Conservation (phyloP, 176 grass and related monocot genomes). For the Cymbopogon citratus region DNA sequence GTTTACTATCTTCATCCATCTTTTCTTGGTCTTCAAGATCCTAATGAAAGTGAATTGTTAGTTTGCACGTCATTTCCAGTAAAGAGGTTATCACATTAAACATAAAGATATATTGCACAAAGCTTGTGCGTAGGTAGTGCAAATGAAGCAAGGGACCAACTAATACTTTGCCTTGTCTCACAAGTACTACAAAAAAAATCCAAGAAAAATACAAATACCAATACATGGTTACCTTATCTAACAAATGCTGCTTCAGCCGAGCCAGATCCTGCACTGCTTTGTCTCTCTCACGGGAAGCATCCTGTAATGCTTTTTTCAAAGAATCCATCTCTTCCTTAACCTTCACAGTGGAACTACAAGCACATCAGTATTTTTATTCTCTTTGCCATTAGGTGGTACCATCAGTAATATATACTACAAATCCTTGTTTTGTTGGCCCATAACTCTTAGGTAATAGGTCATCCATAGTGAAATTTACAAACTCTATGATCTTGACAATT, state of each 20-base stretch:
- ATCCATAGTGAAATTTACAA: conserved; percentile 12
- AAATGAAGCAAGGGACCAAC: neutral
- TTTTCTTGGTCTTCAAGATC: conserved; percentile 96
- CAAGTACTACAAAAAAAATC: neutral
- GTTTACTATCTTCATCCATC: conserved; percentile 83
- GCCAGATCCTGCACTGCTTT: conserved; percentile 78
- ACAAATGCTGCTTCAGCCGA: conserved; percentile 86
- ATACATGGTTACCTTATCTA: conserved; percentile 66
- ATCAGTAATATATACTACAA: neutral
- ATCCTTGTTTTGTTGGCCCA: neutral
- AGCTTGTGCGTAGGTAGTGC: neutral
- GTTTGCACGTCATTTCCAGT: neutral
- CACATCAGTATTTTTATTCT: conserved; percentile 40
- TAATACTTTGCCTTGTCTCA: neutral
- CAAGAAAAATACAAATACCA: neutral
- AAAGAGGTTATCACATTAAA: conserved; percentile 19
- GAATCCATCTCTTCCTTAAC: conserved; percentile 64
- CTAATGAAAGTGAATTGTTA: conserved; percentile 30
- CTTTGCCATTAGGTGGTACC: conserved; percentile 11
- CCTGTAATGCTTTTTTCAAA: conserved; percentile 58
- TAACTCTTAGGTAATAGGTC: conserved; percentile 5
- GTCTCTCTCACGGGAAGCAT: conserved; percentile 52
- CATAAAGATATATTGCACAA: neutral
- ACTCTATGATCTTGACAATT: neutral
- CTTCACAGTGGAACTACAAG: conserved; percentile 59